Evolutionary conservation across 176 grass and related monocot genomes (phyloP).

Genomic region (Typha latifolia): DNA sequence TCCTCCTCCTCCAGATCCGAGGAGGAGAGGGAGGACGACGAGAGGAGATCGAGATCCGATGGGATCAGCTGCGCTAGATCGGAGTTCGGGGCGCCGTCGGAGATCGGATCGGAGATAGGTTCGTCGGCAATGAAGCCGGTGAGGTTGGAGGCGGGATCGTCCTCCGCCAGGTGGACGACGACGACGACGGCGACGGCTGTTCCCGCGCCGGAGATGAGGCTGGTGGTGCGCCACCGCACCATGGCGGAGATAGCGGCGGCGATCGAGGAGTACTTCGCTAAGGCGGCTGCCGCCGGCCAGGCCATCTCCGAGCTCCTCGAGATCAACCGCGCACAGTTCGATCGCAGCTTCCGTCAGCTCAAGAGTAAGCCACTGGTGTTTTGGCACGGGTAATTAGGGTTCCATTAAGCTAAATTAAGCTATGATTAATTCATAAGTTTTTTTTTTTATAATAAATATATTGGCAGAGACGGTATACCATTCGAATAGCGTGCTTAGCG

Average conservation of each 20-base stretch:
- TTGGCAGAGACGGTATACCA: slow-evolving; percentile 87
- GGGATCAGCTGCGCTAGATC: slow-evolving; percentile 55
- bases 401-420: neutral
- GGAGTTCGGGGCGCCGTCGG: slow-evolving; percentile 40
- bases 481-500: slow-evolving; percentile 69
- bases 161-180: slow-evolving; percentile 12
- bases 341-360: slow-evolving; percentile 73
- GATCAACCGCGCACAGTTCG: slow-evolving; percentile 63
- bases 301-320: slow-evolving; percentile 71
- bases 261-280: slow-evolving; percentile 85
- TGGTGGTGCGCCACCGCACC: slow-evolving; percentile 72
- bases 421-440: neutral
- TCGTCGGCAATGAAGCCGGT: slow-evolving; percentile 15
- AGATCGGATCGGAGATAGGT: slow-evolving; percentile 9
- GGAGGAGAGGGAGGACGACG: neutral
- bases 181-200: slow-evolving; percentile 34
- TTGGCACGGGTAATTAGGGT: neutral
- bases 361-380: slow-evolving; percentile 44
- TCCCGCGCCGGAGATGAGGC: slow-evolving; percentile 35
- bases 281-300: slow-evolving; percentile 58
- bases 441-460: neutral
- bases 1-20: slow-evolving; percentile 17
- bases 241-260: slow-evolving; percentile 71
- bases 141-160: slow-evolving; percentile 39
- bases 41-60: slow-evolving; percentile 45